A percentile compares a stretch with the other conserved stretches of the same genome.
Evolutionary conservation across 2,329 filamentous ascomycete species (phyloP).

Genomic region (Fusarium dlaminii): DNA sequence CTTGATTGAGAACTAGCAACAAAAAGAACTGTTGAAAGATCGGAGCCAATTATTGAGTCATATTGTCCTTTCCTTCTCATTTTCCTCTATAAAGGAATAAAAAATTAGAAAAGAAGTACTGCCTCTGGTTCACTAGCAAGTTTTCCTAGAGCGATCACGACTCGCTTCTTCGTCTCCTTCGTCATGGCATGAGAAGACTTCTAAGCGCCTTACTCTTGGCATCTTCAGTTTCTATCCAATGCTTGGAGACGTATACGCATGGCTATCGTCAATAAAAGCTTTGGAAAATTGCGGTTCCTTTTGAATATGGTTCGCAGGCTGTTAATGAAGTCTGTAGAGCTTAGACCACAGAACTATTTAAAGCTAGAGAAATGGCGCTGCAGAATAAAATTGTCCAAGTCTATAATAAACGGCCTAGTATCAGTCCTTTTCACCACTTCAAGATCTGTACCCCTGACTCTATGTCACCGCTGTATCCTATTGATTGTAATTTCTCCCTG

Average conservation of each 20-base stretch:
- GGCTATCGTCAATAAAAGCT: not conserved
- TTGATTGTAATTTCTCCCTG: not conserved
- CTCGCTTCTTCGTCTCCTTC: not conserved
- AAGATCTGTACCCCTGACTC: not conserved
- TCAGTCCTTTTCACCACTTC: not conserved
- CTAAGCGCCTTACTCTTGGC: not conserved
- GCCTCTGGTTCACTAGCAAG: not conserved
- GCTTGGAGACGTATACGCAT: not conserved
- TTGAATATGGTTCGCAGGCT: not conserved
- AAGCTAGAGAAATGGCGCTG: not conserved
- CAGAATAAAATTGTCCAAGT: not conserved
- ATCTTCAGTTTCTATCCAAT: not conserved
- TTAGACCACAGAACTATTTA: not conserved
- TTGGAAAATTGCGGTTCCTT: not conserved
- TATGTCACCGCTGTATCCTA: not conserved
- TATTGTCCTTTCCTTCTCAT: not conserved
- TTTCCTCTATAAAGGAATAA: not conserved
- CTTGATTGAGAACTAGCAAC: not conserved
- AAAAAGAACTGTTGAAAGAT: not conserved
- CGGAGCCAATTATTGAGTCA: not conserved
- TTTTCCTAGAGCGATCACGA: not conserved
- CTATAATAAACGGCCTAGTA: not conserved
- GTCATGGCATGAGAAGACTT: not conserved
- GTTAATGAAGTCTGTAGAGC: not conserved
- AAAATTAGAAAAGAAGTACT: not conserved